A percentile compares a stretch with the other conserved stretches of the same genome.
These are phyloP conservation scores for Entomortierella lignicola DNA, from an alignment of 192 early-diverging fungal species.

Conservation along the genomic window DNA sequence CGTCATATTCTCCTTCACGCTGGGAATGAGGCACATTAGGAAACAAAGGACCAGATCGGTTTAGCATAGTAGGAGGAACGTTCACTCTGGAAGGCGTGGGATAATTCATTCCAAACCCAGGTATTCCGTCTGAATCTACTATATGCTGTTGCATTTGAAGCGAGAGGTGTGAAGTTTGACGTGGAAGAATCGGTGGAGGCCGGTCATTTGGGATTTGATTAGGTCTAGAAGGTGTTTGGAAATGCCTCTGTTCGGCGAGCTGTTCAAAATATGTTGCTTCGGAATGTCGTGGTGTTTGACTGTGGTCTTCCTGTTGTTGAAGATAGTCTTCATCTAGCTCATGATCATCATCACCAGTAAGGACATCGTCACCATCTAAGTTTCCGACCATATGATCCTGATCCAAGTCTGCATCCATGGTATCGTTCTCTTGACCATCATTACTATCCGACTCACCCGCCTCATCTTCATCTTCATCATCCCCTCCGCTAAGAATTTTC, in stretches of 20 bases:
- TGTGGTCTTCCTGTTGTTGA: slow-evolving; percentile 2
- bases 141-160: background rate
- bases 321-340: background rate
- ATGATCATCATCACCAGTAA: slow-evolving; percentile 25
- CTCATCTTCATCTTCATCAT: slow-evolving; percentile 32
- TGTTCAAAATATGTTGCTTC: background rate
- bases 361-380: slow-evolving; percentile 22
- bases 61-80: background rate
- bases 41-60: too few species aligned
- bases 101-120: slow-evolving; percentile 11
- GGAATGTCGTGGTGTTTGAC: background rate
- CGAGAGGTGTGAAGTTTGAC: background rate
- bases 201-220: background rate
- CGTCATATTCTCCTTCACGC: slow-evolving; percentile 23
- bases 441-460: slow-evolving; percentile 3
- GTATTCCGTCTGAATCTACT: background rate
- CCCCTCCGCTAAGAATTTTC: slow-evolving; percentile 22
- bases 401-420: slow-evolving; percentile 3
- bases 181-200: background rate
- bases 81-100: slow-evolving; percentile 8
- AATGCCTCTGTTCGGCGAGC: background rate
- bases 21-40: slow-evolving; percentile 1
- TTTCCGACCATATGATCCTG: slow-evolving; percentile 7
- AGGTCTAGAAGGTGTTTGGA: background rate
- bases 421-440: background rate